Evolutionary conservation across 495 filamentous ascomycete species (phyloP), one percentile per base, ranked within the genome.

Genomic region (Aspergillus indologenus): DNA sequence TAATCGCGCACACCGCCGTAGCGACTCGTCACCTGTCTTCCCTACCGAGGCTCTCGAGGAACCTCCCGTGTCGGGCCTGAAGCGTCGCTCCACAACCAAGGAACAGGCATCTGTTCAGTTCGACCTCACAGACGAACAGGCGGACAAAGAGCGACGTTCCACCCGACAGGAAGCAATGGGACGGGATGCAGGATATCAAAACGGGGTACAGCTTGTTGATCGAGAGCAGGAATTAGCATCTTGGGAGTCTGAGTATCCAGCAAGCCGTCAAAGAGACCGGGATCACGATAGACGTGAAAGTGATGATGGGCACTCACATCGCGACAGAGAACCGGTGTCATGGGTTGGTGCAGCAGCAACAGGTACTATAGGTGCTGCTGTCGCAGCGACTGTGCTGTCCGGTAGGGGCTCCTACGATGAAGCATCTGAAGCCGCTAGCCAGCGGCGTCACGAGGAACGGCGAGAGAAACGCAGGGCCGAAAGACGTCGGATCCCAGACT

Each of bases 51-150:
- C 65, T 19, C 31, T 70, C 3, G 62, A 64, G 34, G 34, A 34
- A 24, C n/a, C 52, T n/a, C 18, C 60, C 15, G 45, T 57, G 6
- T 62, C 72, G 3, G 69, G 53, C 12, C 57, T 69, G 18, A 75
- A 73, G 43, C 79, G 75, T 44, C 71, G 75, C 24, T 68, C 62
- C 20, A 72, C 76, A 2, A 31, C 60, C 1, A 79, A 72, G 59
- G 78, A 81, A 24, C 72, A 76, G 45, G 75, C 77, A 18, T 75
- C 74, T 47, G 80, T 82, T 12, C 68, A 69, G 22, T 82, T 82
- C 58, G 68, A 77, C 31, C 59, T 81, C 56, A 79, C 80, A 1
- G 65, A 79, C 48, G 79, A 82, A 58, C 77, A 80, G 62, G 73
- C 64, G 14, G 75, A 79, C 23, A 70, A 72, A 45, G 75, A 81